Percentiles rank a stretch among this genome's conserved stretches.
Conservation (phyloP, 441 rosid genomes). For the Adansonia gregorii region DNA sequence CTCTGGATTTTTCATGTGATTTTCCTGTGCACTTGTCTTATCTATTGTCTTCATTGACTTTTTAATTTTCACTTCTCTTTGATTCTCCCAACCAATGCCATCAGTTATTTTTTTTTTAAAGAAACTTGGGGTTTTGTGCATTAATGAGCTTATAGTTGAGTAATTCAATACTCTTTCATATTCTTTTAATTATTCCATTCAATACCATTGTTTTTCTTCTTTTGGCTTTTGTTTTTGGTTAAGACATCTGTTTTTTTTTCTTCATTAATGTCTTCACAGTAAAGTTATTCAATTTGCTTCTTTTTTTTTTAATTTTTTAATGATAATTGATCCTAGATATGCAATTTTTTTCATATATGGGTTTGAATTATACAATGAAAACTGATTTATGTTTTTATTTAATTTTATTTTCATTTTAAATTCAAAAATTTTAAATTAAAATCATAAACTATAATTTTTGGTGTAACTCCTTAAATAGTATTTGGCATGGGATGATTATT, state of each 20-base stretch:
- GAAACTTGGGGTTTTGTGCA: not conserved
- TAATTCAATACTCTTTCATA: not conserved
- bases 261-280: not conserved
- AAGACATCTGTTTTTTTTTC: no score
- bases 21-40: constrained; percentile 3
- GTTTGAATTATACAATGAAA: no score
- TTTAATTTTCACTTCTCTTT: no score
- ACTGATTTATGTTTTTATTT: no score
- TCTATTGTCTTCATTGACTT: not conserved
- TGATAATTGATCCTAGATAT: not conserved
- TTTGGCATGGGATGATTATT: no score
- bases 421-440: no score
- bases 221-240: not conserved
- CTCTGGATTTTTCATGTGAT: not conserved
- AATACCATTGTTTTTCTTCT: not conserved
- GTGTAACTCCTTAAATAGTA: not conserved
- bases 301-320: not conserved
- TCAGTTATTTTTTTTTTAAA: not conserved
- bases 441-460: no score
- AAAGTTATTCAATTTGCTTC: not conserved
- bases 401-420: no score
- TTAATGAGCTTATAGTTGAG: not conserved
- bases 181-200: not conserved
- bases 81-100: not conserved
- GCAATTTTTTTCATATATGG: no score